These are phyloP conservation scores for Medicago ruthenica DNA, from an alignment of 306 rosid species.

Conservation along the genomic window DNA sequence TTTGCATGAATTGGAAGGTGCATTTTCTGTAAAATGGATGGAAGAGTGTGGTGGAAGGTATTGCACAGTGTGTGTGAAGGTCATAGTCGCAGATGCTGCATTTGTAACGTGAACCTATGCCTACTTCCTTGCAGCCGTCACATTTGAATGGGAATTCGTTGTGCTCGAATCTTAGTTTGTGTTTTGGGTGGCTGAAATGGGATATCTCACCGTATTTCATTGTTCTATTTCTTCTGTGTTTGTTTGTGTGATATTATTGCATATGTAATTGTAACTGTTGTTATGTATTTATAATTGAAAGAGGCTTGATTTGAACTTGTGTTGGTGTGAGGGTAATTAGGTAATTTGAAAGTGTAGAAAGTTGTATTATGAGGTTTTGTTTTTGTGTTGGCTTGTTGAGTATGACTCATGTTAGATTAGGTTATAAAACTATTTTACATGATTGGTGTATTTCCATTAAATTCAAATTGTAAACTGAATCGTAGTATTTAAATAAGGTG, in stretches of 20 bases:
- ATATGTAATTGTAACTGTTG: slow-evolving; percentile 14
- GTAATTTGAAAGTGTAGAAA: neutral
- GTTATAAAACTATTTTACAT: too few relatives aligned
- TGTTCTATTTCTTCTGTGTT: neutral
- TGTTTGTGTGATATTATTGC: neutral
- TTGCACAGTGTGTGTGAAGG: slow-evolving; percentile 84
- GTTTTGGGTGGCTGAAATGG: slow-evolving; percentile 86
- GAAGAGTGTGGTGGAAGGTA: slow-evolving; percentile 55
- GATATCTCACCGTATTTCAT: slow-evolving; percentile 83
- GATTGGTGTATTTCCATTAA: too few relatives aligned
- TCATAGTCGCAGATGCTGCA: slow-evolving; percentile 79
- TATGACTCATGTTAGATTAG: too few relatives aligned
- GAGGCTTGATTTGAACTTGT: slow-evolving; percentile 2
- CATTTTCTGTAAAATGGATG: slow-evolving; percentile 91
- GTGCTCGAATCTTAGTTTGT: slow-evolving; percentile 77
- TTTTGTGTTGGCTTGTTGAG: slow-evolving; percentile 45
- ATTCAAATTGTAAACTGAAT: too few relatives aligned
- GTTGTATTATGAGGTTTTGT: slow-evolving; percentile 3
- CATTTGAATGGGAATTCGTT: slow-evolving; percentile 86
- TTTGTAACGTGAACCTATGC: slow-evolving; percentile 86
- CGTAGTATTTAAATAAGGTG: too few relatives aligned
- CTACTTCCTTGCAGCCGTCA: slow-evolving; percentile 90
- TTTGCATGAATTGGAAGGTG: slow-evolving; percentile 70
- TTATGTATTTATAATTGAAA: slow-evolving; percentile 40
- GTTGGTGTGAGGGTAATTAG: neutral